A percentile compares a stretch with the other conserved stretches of the same genome.
Conservation (phyloP, 2,329 filamentous ascomycete species). For the Neofusicoccum kwambonambiense region DNA sequence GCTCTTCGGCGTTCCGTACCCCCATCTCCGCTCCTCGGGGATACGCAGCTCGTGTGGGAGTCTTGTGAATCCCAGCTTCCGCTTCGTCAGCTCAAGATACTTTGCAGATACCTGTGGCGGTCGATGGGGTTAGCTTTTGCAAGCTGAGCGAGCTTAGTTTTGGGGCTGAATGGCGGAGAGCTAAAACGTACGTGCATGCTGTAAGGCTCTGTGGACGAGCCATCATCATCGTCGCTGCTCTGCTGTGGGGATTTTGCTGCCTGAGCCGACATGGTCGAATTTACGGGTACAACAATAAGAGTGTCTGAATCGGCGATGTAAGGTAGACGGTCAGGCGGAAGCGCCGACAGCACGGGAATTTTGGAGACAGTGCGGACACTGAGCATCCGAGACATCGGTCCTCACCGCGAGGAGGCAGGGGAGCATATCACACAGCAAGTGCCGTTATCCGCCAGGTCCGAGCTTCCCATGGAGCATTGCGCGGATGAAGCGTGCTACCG, state of each 20-base stretch:
- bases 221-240: no score
- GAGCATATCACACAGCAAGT: no score
- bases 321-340: no score
- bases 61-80: conserved; percentile 66
- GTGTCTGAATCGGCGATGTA: not conserved
- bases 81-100: conserved; percentile 65
- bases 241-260: no score
- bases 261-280: no score
- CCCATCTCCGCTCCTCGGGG: conserved; percentile 53
- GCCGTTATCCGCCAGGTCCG: not conserved
- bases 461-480: not conserved
- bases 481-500: not conserved
- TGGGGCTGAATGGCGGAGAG: not conserved
- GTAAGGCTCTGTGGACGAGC: conserved; percentile 44
- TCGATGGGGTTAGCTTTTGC: not conserved
- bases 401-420: no score
- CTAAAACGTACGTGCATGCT: conserved; percentile 54
- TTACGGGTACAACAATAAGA: not conserved
- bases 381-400: no score
- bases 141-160: no score
- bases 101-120: conserved; percentile 59
- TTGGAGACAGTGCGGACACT: no score
- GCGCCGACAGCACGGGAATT: no score
- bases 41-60: conserved; percentile 59
- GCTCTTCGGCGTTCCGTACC: conserved; percentile 56